Evolutionary conservation across 495 filamentous ascomycete species (phyloP).

Genomic region (Pyrenula aspistea): DNA sequence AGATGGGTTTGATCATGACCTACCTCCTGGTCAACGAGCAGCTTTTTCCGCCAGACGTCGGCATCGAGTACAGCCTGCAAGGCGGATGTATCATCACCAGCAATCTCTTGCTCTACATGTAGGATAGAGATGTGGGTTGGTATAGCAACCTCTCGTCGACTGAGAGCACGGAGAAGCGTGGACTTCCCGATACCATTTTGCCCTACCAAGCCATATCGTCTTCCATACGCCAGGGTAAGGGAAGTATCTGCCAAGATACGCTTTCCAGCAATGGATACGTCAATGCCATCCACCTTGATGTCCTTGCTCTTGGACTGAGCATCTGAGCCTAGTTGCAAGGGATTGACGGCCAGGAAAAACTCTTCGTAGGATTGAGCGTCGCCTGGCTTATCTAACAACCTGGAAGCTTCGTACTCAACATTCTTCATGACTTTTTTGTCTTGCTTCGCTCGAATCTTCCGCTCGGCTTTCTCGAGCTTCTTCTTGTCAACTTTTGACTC

Average conservation of each 20-base stretch:
- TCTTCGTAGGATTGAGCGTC: constrained; percentile 94
- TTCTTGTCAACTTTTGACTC: constrained; percentile 96
- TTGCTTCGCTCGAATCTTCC: constrained; percentile 96
- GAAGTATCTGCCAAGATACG: constrained; percentile 85
- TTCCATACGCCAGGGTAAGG: constrained; percentile 82
- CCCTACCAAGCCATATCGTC: constrained; percentile 93
- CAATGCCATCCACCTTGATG: constrained; percentile 93
- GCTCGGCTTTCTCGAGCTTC: constrained; percentile 98
- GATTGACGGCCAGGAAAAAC: constrained; percentile 99
- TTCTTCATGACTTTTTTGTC: constrained; percentile 97
- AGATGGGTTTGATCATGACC: constrained; percentile 14
- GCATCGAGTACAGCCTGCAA: constrained; percentile 94
- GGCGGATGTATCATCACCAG: constrained; percentile 89
- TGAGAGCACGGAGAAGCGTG: constrained; percentile 82
- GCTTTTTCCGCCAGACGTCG: constrained; percentile 96
- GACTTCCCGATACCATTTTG: constrained; percentile 99
- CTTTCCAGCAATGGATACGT: constrained; percentile 80
- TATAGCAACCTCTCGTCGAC: constrained; percentile 85
- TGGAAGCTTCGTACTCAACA: constrained; percentile 93
- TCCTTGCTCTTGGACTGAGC: constrained; percentile 84
- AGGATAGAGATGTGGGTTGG: constrained; percentile 97
- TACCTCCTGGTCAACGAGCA: constrained; percentile 80
- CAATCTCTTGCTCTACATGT: constrained; percentile 98
- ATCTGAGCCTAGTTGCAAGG: constrained; percentile 74
- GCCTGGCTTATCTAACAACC: constrained; percentile 69